Evolutionary conservation across 257 asterid genomes (phyloP).

Genomic region (Forsythia viridissima): DNA sequence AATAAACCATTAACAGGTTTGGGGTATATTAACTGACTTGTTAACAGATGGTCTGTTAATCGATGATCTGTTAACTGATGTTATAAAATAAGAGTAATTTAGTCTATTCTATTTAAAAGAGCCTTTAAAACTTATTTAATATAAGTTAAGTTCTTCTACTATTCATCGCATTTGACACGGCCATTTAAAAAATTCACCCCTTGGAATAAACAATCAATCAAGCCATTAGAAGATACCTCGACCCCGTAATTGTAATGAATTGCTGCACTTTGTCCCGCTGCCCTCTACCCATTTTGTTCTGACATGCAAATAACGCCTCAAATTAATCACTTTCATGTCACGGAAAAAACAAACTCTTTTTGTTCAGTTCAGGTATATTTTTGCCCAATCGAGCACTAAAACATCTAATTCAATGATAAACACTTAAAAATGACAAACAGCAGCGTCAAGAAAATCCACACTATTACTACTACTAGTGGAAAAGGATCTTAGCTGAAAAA

Average conservation of each 20-base stretch:
- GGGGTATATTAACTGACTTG: too few species aligned
- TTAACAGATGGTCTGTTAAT: too few species aligned
- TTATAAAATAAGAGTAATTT: too few species aligned
- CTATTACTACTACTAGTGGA: neutral
- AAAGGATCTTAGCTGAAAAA: neutral
- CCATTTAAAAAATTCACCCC: too few species aligned
- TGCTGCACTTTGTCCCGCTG: conserved; percentile 96
- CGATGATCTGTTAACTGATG: too few species aligned
- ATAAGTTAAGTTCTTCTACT: too few species aligned
- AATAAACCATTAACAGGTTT: too few species aligned
- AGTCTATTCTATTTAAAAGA: too few species aligned
- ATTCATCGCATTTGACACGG: too few species aligned
- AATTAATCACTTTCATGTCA: conserved; percentile 19
- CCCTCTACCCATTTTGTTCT: conserved; percentile 94
- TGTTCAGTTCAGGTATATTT: neutral
- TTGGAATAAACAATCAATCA: neutral
- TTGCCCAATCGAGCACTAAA: neutral
- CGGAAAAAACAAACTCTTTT: neutral
- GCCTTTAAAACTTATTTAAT: too few species aligned
- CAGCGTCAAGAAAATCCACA: too few species aligned
- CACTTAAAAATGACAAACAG: neutral
- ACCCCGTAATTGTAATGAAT: conserved; percentile 84
- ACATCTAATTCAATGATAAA: neutral
- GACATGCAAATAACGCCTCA: conserved; percentile 28
- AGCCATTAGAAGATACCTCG: conserved; percentile 49